Conservation (phyloP, 1,284 basidiomycete genomes). For the Ceratobasidium sp. region DNA sequence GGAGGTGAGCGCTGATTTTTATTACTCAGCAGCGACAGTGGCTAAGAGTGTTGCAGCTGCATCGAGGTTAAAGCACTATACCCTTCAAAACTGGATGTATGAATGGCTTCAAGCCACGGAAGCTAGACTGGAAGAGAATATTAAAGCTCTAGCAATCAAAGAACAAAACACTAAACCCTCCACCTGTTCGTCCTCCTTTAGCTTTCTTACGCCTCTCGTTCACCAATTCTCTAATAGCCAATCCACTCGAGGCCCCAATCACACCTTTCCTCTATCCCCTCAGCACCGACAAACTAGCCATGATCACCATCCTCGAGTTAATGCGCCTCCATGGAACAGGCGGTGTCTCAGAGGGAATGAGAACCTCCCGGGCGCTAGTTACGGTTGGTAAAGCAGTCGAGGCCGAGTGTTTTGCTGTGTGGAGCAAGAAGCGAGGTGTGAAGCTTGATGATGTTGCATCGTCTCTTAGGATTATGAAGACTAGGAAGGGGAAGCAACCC, state of each 20-base stretch:
- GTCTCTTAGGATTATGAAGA: background rate
- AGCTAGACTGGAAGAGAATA: slow-evolving; percentile 61
- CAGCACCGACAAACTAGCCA: slow-evolving; percentile 77
- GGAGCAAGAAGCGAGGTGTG: slow-evolving; percentile 16
- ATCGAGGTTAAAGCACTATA: slow-evolving; percentile 55
- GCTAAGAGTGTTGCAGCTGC: slow-evolving; percentile 19
- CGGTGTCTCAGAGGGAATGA: slow-evolving; percentile 85
- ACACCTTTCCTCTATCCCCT: slow-evolving; percentile 77
- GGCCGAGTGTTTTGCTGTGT: slow-evolving; percentile 76
- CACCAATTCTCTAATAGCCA: slow-evolving; percentile 43
- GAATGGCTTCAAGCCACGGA: slow-evolving; percentile 77
- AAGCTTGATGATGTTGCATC: background rate
- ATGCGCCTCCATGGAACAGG: slow-evolving; percentile 83
- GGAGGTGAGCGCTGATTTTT: slow-evolving; percentile 35
- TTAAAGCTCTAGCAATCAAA: slow-evolving; percentile 57
- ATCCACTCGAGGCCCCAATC: slow-evolving; percentile 46
- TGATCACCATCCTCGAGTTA: slow-evolving; percentile 88
- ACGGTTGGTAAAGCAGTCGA: slow-evolving; percentile 85
- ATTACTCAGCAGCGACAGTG: no score
- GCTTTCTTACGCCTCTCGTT: background rate
- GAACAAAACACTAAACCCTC: slow-evolving; percentile 48
- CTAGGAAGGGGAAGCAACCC: background rate
- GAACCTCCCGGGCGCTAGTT: slow-evolving; percentile 84
- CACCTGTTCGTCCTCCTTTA: background rate
- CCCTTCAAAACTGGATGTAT: slow-evolving; percentile 84